Percentiles rank a stretch among this genome's conserved stretches.
Conservation (phyloP, 768 basidiomycete genomes). For the Pisolithus orientalis region DNA sequence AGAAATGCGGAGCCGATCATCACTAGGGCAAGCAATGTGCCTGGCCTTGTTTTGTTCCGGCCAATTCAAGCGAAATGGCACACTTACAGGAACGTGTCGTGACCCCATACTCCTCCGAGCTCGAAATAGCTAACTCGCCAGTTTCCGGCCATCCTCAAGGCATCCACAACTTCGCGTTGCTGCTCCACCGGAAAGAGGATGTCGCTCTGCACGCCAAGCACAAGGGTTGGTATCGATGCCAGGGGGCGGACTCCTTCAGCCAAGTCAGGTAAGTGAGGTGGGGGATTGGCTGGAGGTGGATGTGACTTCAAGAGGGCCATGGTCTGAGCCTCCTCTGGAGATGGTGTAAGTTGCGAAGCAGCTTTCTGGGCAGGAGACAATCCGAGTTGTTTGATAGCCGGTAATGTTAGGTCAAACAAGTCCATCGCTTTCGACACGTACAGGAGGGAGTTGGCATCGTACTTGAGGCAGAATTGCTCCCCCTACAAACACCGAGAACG, state of each 20-base stretch:
- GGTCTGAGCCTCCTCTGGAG: conserved; percentile 13
- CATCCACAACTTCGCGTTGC: conserved; percentile 91
- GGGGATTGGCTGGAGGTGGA: conserved; percentile 63
- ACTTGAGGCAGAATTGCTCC: conserved; percentile 96
- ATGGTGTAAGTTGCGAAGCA: conserved; percentile 15
- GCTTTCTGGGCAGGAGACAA: conserved; percentile 33
- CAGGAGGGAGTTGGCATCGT: conserved; percentile 97
- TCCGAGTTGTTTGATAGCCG: conserved; percentile 65
- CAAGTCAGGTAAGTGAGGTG: conserved; percentile 71
- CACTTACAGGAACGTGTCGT: conserved; percentile 91
- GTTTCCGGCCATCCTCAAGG: conserved; percentile 87
- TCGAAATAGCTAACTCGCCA: conserved; percentile 90
- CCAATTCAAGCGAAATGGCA: not conserved
- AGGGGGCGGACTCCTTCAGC: conserved; percentile 75
- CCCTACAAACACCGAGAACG: conserved; percentile 44
- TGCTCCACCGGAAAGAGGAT: conserved; percentile 97
- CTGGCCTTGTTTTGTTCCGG: too few species aligned
- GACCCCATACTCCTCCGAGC: conserved; percentile 98
- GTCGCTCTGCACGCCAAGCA: conserved; percentile 94
- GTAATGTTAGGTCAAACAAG: conserved; percentile 88
- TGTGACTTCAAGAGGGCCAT: conserved; percentile 62
- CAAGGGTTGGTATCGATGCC: conserved; percentile 67
- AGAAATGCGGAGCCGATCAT: not conserved
- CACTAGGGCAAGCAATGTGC: not conserved
- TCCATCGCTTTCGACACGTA: conserved; percentile 99